A percentile compares a stretch with the other conserved stretches of the same genome.
phyloP scores from a whole-genome alignment of 441 rosid species.

The Adansonia rubrostipa region DNA sequence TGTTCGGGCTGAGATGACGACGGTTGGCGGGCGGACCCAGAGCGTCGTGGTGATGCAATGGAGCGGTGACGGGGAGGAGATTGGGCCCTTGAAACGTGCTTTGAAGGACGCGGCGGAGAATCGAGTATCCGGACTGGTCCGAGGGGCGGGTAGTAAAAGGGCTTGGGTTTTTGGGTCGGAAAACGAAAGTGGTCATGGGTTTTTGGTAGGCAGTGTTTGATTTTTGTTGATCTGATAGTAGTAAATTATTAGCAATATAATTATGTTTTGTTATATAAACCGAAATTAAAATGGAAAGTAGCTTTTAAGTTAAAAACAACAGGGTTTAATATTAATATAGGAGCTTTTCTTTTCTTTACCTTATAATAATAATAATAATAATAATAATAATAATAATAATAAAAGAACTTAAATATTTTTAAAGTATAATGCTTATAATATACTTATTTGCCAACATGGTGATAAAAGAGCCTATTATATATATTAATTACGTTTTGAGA shows the following conservation, averaged over 20 bases:
- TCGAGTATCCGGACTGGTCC: constrained; percentile 38
- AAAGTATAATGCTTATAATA: no score
- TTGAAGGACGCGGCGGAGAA: constrained; percentile 47
- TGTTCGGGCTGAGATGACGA: constrained; percentile 56
- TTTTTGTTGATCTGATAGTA: neutral
- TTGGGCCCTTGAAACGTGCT: constrained; percentile 39
- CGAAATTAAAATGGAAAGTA: no score
- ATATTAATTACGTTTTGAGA: no score
- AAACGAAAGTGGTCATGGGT: constrained; percentile 9
- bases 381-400: no score
- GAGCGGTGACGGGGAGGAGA: constrained; percentile 33
- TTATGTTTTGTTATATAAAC: no score
- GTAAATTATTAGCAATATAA: neutral
- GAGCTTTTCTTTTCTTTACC: no score
- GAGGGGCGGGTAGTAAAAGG: constrained; percentile 36
- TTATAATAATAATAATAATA: no score
- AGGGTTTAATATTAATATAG: no score
- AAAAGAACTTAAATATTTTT: no score
- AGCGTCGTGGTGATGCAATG: constrained; percentile 47
- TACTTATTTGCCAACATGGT: no score
- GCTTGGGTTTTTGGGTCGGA: constrained; percentile 32
- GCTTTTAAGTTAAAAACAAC: no score
- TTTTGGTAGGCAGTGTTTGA: neutral
- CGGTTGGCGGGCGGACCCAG: constrained; percentile 56
- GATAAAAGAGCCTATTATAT: no score